Conservation (phyloP, 306 rosid genomes). For the Hippophae gyantsensis region DNA sequence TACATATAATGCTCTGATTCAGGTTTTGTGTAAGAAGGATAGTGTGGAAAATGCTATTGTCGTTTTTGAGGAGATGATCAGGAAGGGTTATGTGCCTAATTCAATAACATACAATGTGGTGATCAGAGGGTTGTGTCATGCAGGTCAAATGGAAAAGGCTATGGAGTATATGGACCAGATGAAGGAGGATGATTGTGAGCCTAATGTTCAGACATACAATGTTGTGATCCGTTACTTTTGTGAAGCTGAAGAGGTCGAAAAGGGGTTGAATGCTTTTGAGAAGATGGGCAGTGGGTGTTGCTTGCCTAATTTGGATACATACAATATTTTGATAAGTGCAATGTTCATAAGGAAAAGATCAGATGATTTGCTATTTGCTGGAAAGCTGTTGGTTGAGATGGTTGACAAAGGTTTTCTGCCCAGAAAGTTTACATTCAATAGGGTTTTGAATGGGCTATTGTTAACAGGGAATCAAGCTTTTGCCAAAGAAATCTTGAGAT, state of each 20-base stretch:
- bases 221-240: slow-evolving; percentile 58
- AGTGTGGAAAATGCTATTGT: slow-evolving; percentile 49
- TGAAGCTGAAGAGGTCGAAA: slow-evolving; percentile 68
- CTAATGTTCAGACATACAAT: slow-evolving; percentile 67
- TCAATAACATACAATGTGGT: slow-evolving; percentile 48
- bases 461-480: slow-evolving; percentile 71
- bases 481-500: slow-evolving; percentile 64
- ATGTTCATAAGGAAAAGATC: slow-evolving; percentile 86
- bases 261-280: slow-evolving; percentile 51
- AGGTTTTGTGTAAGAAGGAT: slow-evolving; percentile 82
- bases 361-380: slow-evolving; percentile 62
- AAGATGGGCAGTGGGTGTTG: slow-evolving; percentile 56
- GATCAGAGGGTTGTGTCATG: slow-evolving; percentile 76
- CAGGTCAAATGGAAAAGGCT: slow-evolving; percentile 48
- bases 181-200: slow-evolving; percentile 45
- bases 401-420: slow-evolving; percentile 70
- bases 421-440: slow-evolving; percentile 54
- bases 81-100: slow-evolving; percentile 64
- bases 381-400: slow-evolving; percentile 82
- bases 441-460: slow-evolving; percentile 68
- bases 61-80: slow-evolving; percentile 64
- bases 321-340: slow-evolving; percentile 65
- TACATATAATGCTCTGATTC: slow-evolving; percentile 75
- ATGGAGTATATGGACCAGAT: slow-evolving; percentile 44
- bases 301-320: slow-evolving; percentile 80